A percentile compares a stretch with the other conserved stretches of the same genome.
phyloP scores from a whole-genome alignment of 495 filamentous ascomycete species.

The Chaetomium tenue region DNA sequence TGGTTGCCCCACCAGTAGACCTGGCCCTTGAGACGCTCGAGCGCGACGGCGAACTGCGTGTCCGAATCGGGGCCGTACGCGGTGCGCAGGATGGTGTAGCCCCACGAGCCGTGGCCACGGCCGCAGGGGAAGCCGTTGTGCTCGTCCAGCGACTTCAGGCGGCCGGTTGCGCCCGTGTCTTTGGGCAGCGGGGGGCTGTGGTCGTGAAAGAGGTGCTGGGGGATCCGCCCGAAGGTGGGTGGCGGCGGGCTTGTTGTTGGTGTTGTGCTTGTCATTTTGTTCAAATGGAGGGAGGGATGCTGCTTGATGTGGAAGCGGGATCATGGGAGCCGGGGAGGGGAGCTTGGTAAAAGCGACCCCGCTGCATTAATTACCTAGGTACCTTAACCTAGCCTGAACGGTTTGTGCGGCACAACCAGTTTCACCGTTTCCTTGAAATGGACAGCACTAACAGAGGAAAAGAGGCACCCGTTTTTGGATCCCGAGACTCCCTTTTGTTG shows the following conservation, averaged over 20 bases:
- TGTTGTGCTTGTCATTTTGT: no score
- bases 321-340: no score
- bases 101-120: conserved; percentile 9
- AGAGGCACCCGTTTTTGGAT: no score
- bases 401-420: no score
- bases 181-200: neutral
- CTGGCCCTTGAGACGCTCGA: neutral
- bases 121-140: neutral
- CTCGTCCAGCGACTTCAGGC: neutral
- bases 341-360: no score
- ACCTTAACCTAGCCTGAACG: no score
- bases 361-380: no score
- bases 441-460: no score
- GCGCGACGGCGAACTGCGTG: conserved; percentile 1
- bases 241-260: neutral
- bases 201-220: neutral
- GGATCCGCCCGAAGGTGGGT: conserved; percentile 1
- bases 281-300: no score
- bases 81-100: conserved; percentile 9
- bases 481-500: no score
- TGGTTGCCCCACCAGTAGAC: conserved; percentile 1
- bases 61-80: conserved; percentile 9
- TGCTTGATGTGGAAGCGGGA: no score
- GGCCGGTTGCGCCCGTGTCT: neutral
- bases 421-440: no score